These are phyloP conservation scores for Wickerhamiella sergipiensis DNA, from an alignment of 805 yeast species.

Conservation along the genomic window DNA sequence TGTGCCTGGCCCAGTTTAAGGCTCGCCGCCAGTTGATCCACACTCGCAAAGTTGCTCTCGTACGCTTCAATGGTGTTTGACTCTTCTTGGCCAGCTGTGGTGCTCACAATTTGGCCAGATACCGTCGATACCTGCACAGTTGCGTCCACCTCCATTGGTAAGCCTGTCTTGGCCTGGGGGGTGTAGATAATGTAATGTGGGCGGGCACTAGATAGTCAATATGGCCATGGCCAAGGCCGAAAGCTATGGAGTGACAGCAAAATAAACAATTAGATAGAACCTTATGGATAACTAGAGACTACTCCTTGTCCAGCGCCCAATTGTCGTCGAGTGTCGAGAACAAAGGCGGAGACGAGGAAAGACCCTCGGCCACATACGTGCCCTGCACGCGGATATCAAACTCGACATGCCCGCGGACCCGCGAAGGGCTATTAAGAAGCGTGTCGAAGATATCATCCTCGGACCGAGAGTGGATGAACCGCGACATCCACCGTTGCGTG, in stretches of 20 bases:
- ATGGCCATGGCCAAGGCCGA: too few relatives aligned
- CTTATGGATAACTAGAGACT: neutral
- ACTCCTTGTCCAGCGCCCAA: neutral
- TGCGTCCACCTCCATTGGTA: conserved; percentile 6
- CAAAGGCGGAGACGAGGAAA: neutral
- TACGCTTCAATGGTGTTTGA: neutral
- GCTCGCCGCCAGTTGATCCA: conserved; percentile 9
- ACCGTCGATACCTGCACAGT: conserved; percentile 5
- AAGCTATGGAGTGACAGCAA: too few relatives aligned
- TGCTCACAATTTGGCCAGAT: conserved; percentile 5
- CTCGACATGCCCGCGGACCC: conserved; percentile 1
- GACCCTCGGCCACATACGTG: neutral
- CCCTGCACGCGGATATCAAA: conserved; percentile 1
- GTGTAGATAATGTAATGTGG: too few relatives aligned
- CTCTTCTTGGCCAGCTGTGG: neutral
- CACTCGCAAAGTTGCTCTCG: conserved; percentile 5
- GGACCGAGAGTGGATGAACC: conserved; percentile 5
- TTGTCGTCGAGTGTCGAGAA: neutral
- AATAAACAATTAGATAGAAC: too few relatives aligned
- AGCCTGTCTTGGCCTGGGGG: too few relatives aligned
- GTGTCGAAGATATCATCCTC: conserved; percentile 9
- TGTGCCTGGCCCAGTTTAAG: conserved; percentile 15
- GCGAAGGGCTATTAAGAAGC: conserved; percentile 6
- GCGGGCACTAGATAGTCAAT: too few relatives aligned
- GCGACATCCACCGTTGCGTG: conserved; percentile 6